phyloP scores from a whole-genome alignment of 2,329 filamentous ascomycete species.

The Stemphylium beticola region DNA sequence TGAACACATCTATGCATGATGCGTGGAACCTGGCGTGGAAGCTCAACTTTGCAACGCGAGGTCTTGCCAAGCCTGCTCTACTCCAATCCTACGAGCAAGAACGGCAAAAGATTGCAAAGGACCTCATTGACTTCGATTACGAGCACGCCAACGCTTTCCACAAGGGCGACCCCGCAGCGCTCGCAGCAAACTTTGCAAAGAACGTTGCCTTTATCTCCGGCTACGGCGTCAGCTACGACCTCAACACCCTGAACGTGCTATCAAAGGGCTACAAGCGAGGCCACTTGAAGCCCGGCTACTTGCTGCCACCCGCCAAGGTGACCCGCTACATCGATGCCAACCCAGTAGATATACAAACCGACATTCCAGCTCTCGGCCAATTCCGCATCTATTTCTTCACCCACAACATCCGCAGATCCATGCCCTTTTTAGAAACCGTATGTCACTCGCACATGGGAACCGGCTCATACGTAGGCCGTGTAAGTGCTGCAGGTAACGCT shows the following conservation, averaged over 20 bases:
- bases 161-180: slow-evolving; percentile 66
- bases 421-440: slow-evolving; percentile 65
- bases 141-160: slow-evolving; percentile 61
- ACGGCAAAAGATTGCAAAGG: slow-evolving; percentile 52
- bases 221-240: slow-evolving; percentile 70
- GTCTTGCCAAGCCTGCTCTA: slow-evolving; percentile 47
- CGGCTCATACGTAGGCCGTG: slow-evolving; percentile 64
- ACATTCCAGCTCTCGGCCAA: slow-evolving; percentile 78
- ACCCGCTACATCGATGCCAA: slow-evolving; percentile 79
- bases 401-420: slow-evolving; percentile 63
- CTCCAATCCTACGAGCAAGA: slow-evolving; percentile 52
- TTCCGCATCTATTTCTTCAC: slow-evolving; percentile 77
- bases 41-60: slow-evolving; percentile 49
- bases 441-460: slow-evolving; percentile 61
- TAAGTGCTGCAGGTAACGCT: slow-evolving; percentile 64
- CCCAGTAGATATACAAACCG: slow-evolving; percentile 76
- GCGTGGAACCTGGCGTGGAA: slow-evolving; percentile 55
- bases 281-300: slow-evolving; percentile 48
- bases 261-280: slow-evolving; percentile 59
- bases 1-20: slow-evolving; percentile 56
- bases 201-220: slow-evolving; percentile 78
- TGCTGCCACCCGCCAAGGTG: slow-evolving; percentile 71
- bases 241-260: slow-evolving; percentile 67
- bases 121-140: slow-evolving; percentile 54
- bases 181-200: slow-evolving; percentile 72